Conservation (phyloP, 352 stramenopile genomes). For the Phytophthora pseudosyringae region DNA sequence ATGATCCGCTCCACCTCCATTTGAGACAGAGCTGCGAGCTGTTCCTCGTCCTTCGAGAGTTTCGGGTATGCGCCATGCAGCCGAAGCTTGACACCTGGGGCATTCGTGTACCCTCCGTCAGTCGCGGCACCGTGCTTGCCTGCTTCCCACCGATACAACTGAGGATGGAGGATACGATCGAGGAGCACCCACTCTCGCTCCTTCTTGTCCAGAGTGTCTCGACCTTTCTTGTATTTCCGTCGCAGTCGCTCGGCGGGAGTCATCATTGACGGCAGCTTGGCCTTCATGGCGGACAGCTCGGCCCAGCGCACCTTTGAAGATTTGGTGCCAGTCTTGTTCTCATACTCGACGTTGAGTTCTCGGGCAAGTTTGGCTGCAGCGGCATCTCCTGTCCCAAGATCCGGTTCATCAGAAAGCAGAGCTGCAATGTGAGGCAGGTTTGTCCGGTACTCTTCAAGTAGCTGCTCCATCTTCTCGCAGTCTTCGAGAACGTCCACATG, state of each 20-base stretch:
- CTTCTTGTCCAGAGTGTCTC: constrained; percentile 65
- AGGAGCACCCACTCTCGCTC: constrained; percentile 82
- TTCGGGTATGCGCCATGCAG: constrained; percentile 56
- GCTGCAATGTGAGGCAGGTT: constrained; percentile 62
- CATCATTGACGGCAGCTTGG: constrained; percentile 81
- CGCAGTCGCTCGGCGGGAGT: constrained; percentile 70
- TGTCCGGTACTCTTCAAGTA: constrained; percentile 57
- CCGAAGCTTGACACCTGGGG: constrained; percentile 33
- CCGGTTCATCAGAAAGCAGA: constrained; percentile 31
- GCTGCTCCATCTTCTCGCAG: constrained; percentile 61
- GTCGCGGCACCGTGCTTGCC: constrained; percentile 33
- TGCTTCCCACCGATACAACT: constrained; percentile 76
- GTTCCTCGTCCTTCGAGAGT: constrained; percentile 72
- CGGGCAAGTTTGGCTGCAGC: constrained; percentile 57
- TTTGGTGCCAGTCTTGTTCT: constrained; percentile 45
- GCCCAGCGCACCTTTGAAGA: constrained; percentile 74
- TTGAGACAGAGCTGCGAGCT: constrained; percentile 61
- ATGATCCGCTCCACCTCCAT: constrained; percentile 76
- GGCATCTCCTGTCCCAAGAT: constrained; percentile 37
- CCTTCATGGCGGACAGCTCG: constrained; percentile 76
- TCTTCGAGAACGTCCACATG: constrained; percentile 71
- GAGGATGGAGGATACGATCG: constrained; percentile 70
- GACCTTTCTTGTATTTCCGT: constrained; percentile 83
- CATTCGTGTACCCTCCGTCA: constrained; percentile 28
- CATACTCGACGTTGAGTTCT: constrained; percentile 73